Base-by-base conservation (phyloP, 768 basidiomycete genomes). In the Collybia nuda region DNA sequence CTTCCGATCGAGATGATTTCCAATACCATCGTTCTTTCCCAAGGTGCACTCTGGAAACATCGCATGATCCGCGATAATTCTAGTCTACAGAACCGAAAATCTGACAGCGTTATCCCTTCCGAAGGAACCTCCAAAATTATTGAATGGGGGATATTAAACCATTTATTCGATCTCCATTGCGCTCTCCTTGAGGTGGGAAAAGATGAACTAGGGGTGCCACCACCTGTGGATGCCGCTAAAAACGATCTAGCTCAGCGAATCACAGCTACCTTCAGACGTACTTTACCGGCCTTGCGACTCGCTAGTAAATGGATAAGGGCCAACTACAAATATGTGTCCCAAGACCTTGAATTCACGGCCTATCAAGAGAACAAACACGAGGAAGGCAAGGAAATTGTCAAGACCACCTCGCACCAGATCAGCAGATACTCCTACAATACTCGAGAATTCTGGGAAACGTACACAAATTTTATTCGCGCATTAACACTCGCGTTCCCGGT, bases 241-340 rank as follows among this genome's bases (percentile, higher is more conserved):
- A 67, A 76, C 32, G 84, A 86, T 62, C 74, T 93, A 11, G 90
- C 89, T 4, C 86, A 88, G 65, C 78, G 80, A 19, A 97, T 99
- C 61, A 88, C 89, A 1, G 94, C 94, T 1, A 78, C 81, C 11
- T 88, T 98, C 53, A 78, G 96, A 42, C 80, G 97, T 23, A 86
- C 88, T 5, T 73, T 98, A 5, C 94, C 94, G 4, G 86, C 91
- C 5, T 71, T 98, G 28, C 83, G 96, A 17, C 85, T 98, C 48
- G 84, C 87, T 4, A 86, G 85, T 60, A 95, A 93, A 64, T 99
- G 97, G 97, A 65, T 98, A 11, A 73, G 79, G 24, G 82, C 82
- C 3, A 92, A 98, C 63, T 67, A 82, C 57, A 81, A 80, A 52
- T 90, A 90, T 56, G 62, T 92, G 19, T 59, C 70, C 35, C 79